Base-by-base conservation (phyloP, 352 stramenopile species). In the Plasmopara halstedii region DNA sequence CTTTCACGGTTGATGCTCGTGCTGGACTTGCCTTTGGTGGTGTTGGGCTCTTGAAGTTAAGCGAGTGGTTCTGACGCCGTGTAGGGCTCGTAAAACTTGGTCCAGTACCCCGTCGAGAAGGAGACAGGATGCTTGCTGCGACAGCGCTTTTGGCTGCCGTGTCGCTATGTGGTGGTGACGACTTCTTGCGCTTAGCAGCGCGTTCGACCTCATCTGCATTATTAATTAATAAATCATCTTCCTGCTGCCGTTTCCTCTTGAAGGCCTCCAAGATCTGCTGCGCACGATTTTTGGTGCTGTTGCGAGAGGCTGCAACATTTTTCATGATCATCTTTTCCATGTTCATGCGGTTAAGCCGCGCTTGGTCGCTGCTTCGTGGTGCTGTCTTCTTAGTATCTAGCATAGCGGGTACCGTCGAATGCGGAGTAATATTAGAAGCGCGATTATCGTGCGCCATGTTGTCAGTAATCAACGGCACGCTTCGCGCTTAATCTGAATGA, bases 261-360 rank as follows among this genome's bases (percentile, higher is more conserved):
- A 90, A 73, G 38, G 78, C 75, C 56, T 86, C 75, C 1, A 90
- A 59, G 37, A 88, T 76, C 33, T 79, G 73, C 42, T 79, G 67
- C 2, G 71, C 73, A 41, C 75, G 75, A 59, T 90, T 86, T 67
- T 86, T 90, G 49, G 76, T 66, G 52, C 60, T 64, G 14, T 57
- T 65, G 9, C 74, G 68, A 4, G 70, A 68, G 27, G 53, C 64
- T 17, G 76, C 42, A 22, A 88, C 74, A 53, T 90, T 90, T 47
- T 86, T 88, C 58, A 86, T 74, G 56, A 90, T 84, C 78, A 90
- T 90, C 40, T 86, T 86, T 59, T 90, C 78, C 74, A 88, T 88
- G 50, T 85, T 90, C 26, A 87, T 39, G 13, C 63, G 62, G 56
- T 68, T 88, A 37, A 75, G 78, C 0, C 77, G 73, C 49, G 67